Conservation (phyloP, 106 monocot species). For the Apostasia ramifera region DNA sequence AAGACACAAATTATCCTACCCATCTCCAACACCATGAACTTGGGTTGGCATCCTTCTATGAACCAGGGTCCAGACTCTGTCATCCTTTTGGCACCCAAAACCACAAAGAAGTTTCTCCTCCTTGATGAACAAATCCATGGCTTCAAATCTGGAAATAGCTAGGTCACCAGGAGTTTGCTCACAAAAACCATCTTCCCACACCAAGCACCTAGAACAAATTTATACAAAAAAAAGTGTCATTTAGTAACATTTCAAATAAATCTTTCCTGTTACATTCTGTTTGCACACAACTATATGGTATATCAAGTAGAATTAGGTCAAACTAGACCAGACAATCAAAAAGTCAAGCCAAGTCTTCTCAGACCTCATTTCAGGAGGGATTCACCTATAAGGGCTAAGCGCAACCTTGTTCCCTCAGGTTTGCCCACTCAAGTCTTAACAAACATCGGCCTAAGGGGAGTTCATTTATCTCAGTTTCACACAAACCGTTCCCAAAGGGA, state of each 20-base stretch:
- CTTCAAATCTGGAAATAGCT: conserved; percentile 13
- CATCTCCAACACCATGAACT: conserved; percentile 55
- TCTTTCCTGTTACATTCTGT: not conserved
- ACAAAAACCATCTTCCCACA: conserved; percentile 64
- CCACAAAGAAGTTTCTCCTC: conserved; percentile 4
- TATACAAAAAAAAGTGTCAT: not conserved
- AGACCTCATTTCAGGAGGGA: not conserved
- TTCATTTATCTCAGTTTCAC: too few relatives aligned
- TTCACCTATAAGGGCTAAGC: not conserved
- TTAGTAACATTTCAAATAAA: not conserved
- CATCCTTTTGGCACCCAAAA: conserved; percentile 16
- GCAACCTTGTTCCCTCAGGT: too few relatives aligned
- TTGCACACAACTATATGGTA: not conserved
- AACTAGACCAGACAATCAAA: not conserved
- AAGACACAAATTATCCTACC: conserved; percentile 23
- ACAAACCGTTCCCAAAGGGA: too few relatives aligned
- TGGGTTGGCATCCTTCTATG: conserved; percentile 48
- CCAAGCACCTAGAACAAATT: conserved; percentile 46
- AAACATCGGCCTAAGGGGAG: too few relatives aligned
- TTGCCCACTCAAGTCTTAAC: too few relatives aligned
- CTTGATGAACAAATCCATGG: conserved; percentile 18
- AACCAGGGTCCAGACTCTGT: conserved; percentile 29
- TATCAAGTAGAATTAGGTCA: not conserved
- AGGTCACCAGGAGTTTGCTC: conserved; percentile 1
- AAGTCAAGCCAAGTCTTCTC: not conserved